Conservation (phyloP, 2,329 filamentous ascomycete genomes). For the Colletotrichum eleusines region DNA sequence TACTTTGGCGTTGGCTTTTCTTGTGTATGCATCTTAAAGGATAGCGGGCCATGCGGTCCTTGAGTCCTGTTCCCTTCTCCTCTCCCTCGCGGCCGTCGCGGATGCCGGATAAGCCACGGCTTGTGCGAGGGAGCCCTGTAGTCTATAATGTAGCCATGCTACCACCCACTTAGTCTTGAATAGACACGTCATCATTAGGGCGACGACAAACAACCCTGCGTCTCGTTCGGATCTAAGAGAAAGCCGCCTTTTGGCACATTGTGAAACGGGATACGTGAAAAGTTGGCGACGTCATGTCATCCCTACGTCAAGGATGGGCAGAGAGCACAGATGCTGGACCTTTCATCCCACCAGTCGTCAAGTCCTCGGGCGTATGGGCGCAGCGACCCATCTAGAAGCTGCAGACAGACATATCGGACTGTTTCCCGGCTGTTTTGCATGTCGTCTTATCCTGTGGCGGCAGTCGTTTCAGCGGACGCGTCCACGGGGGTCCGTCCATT, state of each 20-base stretch:
- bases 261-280: conserved; percentile 26
- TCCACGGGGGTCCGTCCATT: background rate
- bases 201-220: background rate
- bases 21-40: conserved; percentile 38
- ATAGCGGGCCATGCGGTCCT: conserved; percentile 7
- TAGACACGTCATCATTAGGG: conserved; percentile 14
- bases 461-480: conserved; percentile 22
- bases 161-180: conserved; percentile 29
- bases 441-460: conserved; percentile 35
- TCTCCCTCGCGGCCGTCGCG: conserved; percentile 54
- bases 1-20: conserved; percentile 44
- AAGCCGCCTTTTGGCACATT: background rate
- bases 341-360: conserved; percentile 25
- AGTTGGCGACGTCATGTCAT: conserved; percentile 20
- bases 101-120: background rate
- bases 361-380: background rate
- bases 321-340: conserved; percentile 3
- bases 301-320: conserved; percentile 9
- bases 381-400: background rate
- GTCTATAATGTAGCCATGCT: conserved; percentile 40
- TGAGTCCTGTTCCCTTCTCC: conserved; percentile 51
- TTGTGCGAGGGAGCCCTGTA: conserved; percentile 12
- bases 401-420: background rate
- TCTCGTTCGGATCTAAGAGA: background rate
- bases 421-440: conserved; percentile 8